A percentile compares a stretch with the other conserved stretches of the same genome.
These are phyloP conservation scores for Suillus subluteus DNA, from an alignment of 768 basidiomycete genomes.

Conservation along the genomic window DNA sequence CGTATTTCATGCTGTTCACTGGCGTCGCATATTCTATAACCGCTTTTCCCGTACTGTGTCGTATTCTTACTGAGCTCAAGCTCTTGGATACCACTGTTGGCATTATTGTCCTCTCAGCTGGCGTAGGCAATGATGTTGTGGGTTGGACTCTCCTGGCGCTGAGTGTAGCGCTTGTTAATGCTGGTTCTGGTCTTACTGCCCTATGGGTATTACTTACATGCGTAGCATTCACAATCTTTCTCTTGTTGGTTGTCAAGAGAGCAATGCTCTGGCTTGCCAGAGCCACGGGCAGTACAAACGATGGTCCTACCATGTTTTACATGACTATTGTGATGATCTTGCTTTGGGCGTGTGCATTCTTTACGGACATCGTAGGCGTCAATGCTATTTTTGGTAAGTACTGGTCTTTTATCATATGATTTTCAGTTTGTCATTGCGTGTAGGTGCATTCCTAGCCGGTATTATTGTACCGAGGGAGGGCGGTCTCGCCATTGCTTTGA, in stretches of 20 bases:
- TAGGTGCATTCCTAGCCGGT: conserved; percentile 82
- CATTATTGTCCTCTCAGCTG: conserved; percentile 89
- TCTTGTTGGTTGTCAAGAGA: conserved; percentile 68
- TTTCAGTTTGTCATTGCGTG: background rate
- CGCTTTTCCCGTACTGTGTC: conserved; percentile 83
- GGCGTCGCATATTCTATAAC: conserved; percentile 91
- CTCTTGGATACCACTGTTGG: conserved; percentile 91
- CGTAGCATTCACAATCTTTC: conserved; percentile 78
- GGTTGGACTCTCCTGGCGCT: conserved; percentile 91
- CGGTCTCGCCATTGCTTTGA: conserved; percentile 83
- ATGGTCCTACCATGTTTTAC: conserved; percentile 84
- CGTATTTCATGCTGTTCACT: conserved; percentile 92
- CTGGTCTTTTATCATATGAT: background rate
- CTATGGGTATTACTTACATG: conserved; percentile 83
- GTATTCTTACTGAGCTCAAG: conserved; percentile 90
- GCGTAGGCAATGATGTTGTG: conserved; percentile 86
- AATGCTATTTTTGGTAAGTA: conserved; percentile 83
- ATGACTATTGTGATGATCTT: conserved; percentile 85
- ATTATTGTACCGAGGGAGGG: conserved; percentile 86
- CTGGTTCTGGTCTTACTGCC: conserved; percentile 79
- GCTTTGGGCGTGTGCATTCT: conserved; percentile 86
- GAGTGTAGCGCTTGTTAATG: conserved; percentile 91
- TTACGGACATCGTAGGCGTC: conserved; percentile 92
- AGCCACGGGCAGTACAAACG: conserved; percentile 78
- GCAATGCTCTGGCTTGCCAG: conserved; percentile 73